Percentiles rank a stretch among this genome's conserved stretches.
These are phyloP conservation scores for Madurella fahalii DNA, from an alignment of 2,329 filamentous ascomycete species.

Conservation along the genomic window DNA sequence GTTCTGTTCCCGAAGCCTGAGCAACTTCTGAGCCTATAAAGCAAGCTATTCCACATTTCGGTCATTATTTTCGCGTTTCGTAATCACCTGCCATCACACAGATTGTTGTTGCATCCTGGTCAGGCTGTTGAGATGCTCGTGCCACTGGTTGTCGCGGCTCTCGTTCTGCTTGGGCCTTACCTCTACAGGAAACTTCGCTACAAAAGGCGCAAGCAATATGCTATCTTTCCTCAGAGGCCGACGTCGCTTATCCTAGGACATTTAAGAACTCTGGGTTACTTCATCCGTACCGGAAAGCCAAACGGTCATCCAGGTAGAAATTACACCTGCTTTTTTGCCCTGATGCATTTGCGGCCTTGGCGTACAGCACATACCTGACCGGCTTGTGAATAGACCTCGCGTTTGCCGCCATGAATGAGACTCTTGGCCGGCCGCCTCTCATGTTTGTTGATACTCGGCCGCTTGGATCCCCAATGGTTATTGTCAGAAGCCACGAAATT, in stretches of 20 bases:
- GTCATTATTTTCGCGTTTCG: no score
- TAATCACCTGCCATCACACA: no score
- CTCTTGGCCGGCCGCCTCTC: slow-evolving; percentile 30
- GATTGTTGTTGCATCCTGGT: no score
- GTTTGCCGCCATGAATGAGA: slow-evolving; percentile 26
- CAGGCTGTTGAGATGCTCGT: no score
- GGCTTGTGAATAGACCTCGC: slow-evolving; percentile 17
- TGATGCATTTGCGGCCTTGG: neutral
- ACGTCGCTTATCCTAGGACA: slow-evolving; percentile 14
- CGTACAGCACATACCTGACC: neutral
- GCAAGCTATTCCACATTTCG: no score
- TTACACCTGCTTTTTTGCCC: neutral
- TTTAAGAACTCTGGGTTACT: neutral
- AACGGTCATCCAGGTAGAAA: neutral
- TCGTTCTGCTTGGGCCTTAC: neutral
- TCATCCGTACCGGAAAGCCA: neutral
- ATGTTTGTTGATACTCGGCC: slow-evolving; percentile 33
- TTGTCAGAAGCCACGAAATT: slow-evolving; percentile 30
- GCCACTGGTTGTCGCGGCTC: no score
- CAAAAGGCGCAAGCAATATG: slow-evolving; percentile 12
- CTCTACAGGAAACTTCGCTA: slow-evolving; percentile 10
- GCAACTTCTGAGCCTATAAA: no score
- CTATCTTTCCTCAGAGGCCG: slow-evolving; percentile 8
- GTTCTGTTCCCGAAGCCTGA: no score
- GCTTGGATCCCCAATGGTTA: slow-evolving; percentile 27